Evolutionary conservation across 2,329 filamentous ascomycete species (phyloP), one percentile per base, ranked within the genome.

Genomic region (Exserohilum turcica): DNA sequence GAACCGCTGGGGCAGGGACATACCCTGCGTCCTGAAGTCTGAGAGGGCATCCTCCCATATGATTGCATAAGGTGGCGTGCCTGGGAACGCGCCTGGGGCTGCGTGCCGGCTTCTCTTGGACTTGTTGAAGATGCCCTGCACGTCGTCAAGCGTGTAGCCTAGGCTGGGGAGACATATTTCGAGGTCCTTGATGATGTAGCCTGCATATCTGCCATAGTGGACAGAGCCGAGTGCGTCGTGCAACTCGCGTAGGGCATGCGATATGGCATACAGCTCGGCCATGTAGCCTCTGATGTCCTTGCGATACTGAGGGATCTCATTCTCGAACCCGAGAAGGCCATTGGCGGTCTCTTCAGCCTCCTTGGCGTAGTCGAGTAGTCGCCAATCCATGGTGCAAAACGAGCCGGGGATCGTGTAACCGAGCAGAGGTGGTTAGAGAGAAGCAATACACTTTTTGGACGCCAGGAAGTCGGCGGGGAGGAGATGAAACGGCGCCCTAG

Each of bases 241-340:
- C 33, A 86, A 70, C 36, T 72, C 73, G 39, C 78, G 77, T 19
- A 86, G 72, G 7, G 74, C 75, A 42, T 78, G 75, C 50, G 81
- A 81, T 65, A 86, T 80, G 45, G 77, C 76, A 64, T 82, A 84
- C 19, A 86, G 76, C 54, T 83, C 77, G 48, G 80, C 77, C 46
- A 86, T 81, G 24, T 82, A 69, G 28, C 75, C 75, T 19, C 81
- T 82, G 60, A 86, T 81, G 37, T 82, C 79, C 28, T 79, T 77
- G 29, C 78, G 74, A 61, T 79, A 72, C 46, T 82, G 76, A 6
- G 80, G 78, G 43, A 85, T 77, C 59, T 78, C 76, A 50, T 75
- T 74, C 44, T 80, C 72, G 66, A 85, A 83, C 36, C 72, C 64
- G 55, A 75, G 74, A 55, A 86, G 77, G 51, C 77, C 79, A 45